Evolutionary conservation across 371 early-diverging fungal species (phyloP), one percentile per base, ranked within the genome.

Genomic region (Chytridiales sp.): DNA sequence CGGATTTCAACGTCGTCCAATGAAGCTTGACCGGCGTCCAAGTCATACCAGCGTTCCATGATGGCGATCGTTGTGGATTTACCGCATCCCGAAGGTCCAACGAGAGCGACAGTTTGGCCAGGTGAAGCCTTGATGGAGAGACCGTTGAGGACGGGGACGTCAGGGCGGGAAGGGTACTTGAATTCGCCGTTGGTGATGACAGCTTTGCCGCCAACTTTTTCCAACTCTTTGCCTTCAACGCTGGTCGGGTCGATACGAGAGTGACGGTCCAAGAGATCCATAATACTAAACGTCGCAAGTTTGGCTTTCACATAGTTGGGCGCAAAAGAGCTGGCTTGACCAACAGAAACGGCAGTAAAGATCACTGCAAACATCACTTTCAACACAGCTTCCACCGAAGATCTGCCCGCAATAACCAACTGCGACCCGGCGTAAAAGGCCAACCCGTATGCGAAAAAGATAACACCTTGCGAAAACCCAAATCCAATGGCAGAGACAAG

Each of bases 21-120:
- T 1, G 64, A 64, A 19, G 87, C 84, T 1, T 61, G 44, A 29
- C 92, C 92, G 9, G 72, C 68, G n/a, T 56, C 48, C 6, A 82
- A 84, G 65, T 95, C 92, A 66, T 94, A 95, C 70, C 70, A 74
- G 4, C 78, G 67, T 44, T 92, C 87, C 31, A 66, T 8, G 47
- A 67, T 35, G n/a, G 85, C 89, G 63, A 94, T 85, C 0, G 86
- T 82, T 0, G 95, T 93, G 11, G 85, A 85, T 70, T 93, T 93
- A 39, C 96, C 94, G 60, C 91, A 90, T 13, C 94, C 95, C 9
- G 71, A 70, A 13, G 68, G 53, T 22, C 86, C 86, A 15, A 84
- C 82, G 3, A 84, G 66, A 1, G 84, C 86, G 11, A 79, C 77
- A 15, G 82, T 85, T 34, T 76, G 62, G 2, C 84, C 83, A 0